Evolutionary conservation across 306 rosid species (phyloP).

Genomic region (Castanea sativa): DNA sequence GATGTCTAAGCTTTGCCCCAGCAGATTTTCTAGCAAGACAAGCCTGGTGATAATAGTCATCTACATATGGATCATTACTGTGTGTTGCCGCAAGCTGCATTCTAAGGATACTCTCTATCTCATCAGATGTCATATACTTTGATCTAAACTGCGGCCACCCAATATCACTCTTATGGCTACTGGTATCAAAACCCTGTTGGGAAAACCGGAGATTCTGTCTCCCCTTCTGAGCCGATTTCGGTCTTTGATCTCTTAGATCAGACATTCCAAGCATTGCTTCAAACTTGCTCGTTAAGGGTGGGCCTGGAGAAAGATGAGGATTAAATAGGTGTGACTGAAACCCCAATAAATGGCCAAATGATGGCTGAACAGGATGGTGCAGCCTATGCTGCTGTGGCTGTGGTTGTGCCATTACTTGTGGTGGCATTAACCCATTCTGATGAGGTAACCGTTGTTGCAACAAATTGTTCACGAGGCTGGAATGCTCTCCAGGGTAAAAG

Average conservation of each 20-base stretch:
- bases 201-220: conserved; percentile 55
- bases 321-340: conserved; percentile 51
- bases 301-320: conserved; percentile 56
- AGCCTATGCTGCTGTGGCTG: conserved; percentile 57
- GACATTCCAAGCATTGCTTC: conserved; percentile 78
- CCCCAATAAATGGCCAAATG: conserved; percentile 47
- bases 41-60: conserved; percentile 94
- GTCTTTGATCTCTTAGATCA: conserved; percentile 80
- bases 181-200: conserved; percentile 62
- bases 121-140: conserved; percentile 81
- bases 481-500: conserved; percentile 53
- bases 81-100: conserved; percentile 96
- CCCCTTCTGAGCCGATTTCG: conserved; percentile 53
- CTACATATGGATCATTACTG: conserved; percentile 96
- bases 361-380: conserved; percentile 50
- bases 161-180: conserved; percentile 46
- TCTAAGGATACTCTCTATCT: conserved; percentile 83
- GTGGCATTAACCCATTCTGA: conserved; percentile 53
- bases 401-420: conserved; percentile 52
- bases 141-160: conserved; percentile 87
- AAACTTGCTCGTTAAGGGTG: conserved; percentile 60
- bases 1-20: conserved; percentile 83
- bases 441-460: conserved; percentile 57
- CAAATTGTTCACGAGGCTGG: conserved; percentile 38
- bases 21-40: conserved; percentile 77